Conservation (phyloP, 192 early-diverging fungal species). For the Coemansia sp. region DNA sequence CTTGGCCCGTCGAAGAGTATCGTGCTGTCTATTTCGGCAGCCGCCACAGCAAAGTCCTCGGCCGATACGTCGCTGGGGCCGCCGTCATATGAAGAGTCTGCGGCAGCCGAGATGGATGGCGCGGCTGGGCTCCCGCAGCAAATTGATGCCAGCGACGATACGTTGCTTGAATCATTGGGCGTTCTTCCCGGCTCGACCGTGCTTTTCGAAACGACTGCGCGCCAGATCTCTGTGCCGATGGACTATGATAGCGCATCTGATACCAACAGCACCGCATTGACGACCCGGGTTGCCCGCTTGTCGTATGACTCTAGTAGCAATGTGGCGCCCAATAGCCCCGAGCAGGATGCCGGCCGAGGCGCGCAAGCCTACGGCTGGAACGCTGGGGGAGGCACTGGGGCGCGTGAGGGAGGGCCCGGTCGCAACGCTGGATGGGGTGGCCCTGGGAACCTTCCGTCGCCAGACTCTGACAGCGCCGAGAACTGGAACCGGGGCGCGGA, state of each 20-base stretch:
- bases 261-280: neutral
- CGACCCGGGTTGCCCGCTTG: neutral
- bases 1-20: too few species aligned
- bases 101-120: neutral
- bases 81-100: slow-evolving; percentile 1
- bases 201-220: slow-evolving; percentile 1
- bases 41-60: too few species aligned
- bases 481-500: neutral
- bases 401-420: too few species aligned
- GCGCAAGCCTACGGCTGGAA: too few species aligned
- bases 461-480: neutral
- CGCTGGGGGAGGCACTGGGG: too few species aligned
- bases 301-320: too few species aligned
- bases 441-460: neutral
- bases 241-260: neutral
- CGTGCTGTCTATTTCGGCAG: too few species aligned
- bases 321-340: too few species aligned
- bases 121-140: neutral
- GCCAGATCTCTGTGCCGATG: neutral
- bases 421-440: too few species aligned
- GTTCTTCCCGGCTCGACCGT: slow-evolving; percentile 18
- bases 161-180: slow-evolving; percentile 6
- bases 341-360: too few species aligned
- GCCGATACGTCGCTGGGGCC: neutral
- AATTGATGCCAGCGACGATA: neutral